Base-by-base conservation (phyloP, 1,284 basidiomycete species). In the Cryptococcus hybrid region DNA sequence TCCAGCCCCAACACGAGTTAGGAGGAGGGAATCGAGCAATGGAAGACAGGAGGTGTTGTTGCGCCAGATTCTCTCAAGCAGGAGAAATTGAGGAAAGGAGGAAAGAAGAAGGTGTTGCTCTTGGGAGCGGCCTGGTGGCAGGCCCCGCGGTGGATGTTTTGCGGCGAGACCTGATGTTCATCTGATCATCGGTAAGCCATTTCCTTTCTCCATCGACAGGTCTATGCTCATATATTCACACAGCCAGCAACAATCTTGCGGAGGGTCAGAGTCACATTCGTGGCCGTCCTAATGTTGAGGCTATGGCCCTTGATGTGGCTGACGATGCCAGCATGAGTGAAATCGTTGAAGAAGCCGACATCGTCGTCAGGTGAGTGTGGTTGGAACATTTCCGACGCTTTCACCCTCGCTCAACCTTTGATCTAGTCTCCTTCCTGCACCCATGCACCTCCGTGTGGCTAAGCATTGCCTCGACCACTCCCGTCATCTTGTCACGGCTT, bases 41-140 rank as follows among this genome's bases (percentile, higher is more conserved):
- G 46, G 47, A 38, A 36, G 13, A 15, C 35, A 36, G 13, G n/a
- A 12, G 37, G 34, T 18, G 40, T 4, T n/a, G 35, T 5, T 37
- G 18, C 40, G 42, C 5, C 18, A 55, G 12, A 36, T 3, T 38
- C 37, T 45, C 5, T 30, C 52, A 44, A 44, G 49, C 13, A 13
- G 6, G 38, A 47, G 12, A 54, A 18, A 9, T 11, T 45, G 43
- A 37, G 47, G 15, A 35, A 9, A 7, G 55, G 51, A 8, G 37
- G 40, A n/a, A 86, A 86, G 80, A 88, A 87, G 78, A 85, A 81
- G 64, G 82, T 94, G 0, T 77, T 97, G 35, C 80, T 97, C 82
- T 96, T 3, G 93, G 93, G 8, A 90, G 88, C 55, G 94, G 93
- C 15, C 92, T 94, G 85, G 93, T 94, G 24, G 90, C 91, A 11